A percentile compares a stretch with the other conserved stretches of the same genome.
Conservation (phyloP, 192 early-diverging fungal species). For the Backusella macrospora region DNA sequence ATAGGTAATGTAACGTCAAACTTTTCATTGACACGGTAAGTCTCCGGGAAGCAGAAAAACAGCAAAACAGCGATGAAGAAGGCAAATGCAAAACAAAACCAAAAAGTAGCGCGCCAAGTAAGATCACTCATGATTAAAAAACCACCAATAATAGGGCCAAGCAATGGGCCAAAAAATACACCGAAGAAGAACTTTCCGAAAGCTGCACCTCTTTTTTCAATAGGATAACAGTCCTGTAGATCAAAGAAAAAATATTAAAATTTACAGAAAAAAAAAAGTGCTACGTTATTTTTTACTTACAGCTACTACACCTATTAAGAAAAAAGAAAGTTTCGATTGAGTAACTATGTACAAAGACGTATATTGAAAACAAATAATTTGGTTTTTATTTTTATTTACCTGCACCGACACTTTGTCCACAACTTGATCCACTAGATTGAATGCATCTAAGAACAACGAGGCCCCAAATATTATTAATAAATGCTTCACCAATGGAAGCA, state of each 20-base stretch:
- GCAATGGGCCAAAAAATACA: conserved; percentile 33
- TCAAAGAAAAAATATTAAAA: not conserved
- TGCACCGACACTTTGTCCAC: conserved; percentile 49
- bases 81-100: conserved; percentile 47
- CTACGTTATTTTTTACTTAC: conserved; percentile 28
- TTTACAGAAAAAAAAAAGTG: not conserved
- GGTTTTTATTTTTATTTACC: conserved; percentile 16
- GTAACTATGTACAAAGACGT: not conserved
- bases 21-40: conserved; percentile 38
- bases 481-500: conserved; percentile 50
- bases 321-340: conserved; percentile 16
- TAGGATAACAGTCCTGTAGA: conserved; percentile 36
- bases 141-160: conserved; percentile 49
- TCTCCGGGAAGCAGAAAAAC: conserved; percentile 49
- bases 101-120: conserved; percentile 51
- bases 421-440: conserved; percentile 49
- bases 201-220: conserved; percentile 34
- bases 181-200: conserved; percentile 42
- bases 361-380: not conserved
- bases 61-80: conserved; percentile 34
- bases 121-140: conserved; percentile 41
- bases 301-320: conserved; percentile 22
- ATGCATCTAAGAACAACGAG: conserved; percentile 48
- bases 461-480: conserved; percentile 39
- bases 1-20: conserved; percentile 1